Evolutionary conservation across 129 eudicot species (phyloP).

Genomic region (Arctium lappa): DNA sequence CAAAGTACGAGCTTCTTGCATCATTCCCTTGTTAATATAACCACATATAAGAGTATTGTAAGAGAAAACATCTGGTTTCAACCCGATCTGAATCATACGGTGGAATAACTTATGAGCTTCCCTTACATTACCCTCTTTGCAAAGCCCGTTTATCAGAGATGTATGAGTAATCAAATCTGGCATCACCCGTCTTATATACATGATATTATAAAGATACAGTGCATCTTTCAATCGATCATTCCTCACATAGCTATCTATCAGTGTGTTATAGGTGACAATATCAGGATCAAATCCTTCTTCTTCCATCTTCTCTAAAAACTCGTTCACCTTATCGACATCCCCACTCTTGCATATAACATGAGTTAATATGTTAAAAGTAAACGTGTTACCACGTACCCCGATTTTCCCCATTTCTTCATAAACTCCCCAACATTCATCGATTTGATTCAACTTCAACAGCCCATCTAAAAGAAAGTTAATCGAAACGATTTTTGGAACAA

Average conservation of each 20-base stretch:
- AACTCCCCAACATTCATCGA: conserved; percentile 73
- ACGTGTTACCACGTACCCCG: conserved; percentile 58
- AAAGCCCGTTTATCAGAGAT: conserved; percentile 69
- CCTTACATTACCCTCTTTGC: conserved; percentile 67
- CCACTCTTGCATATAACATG: conserved; percentile 66
- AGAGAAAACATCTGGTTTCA: conserved; percentile 55
- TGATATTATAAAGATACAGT: conserved; percentile 64
- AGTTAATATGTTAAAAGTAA: conserved; percentile 79
- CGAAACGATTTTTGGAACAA: conserved; percentile 63
- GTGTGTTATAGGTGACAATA: conserved; percentile 81
- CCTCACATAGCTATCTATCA: conserved; percentile 64
- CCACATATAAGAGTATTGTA: conserved; percentile 83
- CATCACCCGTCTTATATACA: conserved; percentile 63
- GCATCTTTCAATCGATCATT: conserved; percentile 70
- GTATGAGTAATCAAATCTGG: conserved; percentile 83
- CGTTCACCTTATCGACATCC: conserved; percentile 64
- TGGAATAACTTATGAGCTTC: conserved; percentile 71
- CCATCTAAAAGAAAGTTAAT: conserved; percentile 76
- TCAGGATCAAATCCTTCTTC: conserved; percentile 95
- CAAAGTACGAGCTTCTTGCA: conserved; percentile 67
- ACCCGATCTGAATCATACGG: conserved; percentile 63
- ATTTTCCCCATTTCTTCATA: conserved; percentile 62
- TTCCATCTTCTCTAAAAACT: conserved; percentile 84
- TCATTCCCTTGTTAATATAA: conserved; percentile 81
- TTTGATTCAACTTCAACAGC: conserved; percentile 47